A percentile compares a stretch with the other conserved stretches of the same genome.
phyloP scores from a whole-genome alignment of 228 moss, liverwort and hornwort species.

The Sphagnum fallax region DNA sequence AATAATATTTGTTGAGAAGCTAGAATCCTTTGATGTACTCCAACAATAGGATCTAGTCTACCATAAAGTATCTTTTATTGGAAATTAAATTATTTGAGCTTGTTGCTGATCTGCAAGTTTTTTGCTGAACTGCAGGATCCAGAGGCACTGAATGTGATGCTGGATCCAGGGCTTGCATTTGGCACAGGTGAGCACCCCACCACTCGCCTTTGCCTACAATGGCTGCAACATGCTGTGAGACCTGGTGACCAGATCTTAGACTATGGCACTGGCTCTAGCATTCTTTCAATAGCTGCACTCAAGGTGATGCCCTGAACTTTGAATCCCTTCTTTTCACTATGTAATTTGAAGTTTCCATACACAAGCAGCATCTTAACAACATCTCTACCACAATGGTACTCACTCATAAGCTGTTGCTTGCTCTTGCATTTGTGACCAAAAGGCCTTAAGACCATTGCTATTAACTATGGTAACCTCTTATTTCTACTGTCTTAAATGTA shows the following conservation, averaged over 20 bases:
- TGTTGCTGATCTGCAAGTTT: no score
- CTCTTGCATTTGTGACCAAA: no score
- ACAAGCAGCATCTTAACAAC: no score
- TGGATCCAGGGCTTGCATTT: conserved; percentile 92
- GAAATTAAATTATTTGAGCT: no score
- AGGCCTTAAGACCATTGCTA: no score
- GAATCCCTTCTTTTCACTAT: neutral
- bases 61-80: neutral
- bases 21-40: no score
- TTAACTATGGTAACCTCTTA: no score
- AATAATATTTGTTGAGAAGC: neutral
- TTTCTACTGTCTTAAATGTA: no score
- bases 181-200: conserved; percentile 96
- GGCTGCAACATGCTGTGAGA: conserved; percentile 61
- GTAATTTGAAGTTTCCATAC: neutral
- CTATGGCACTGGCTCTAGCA: conserved; percentile 94
- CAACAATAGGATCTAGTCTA: no score
- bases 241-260: conserved; percentile 74
- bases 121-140: conserved; percentile 25
- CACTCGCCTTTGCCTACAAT: conserved; percentile 80
- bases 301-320: conserved; percentile 37
- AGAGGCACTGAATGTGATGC: conserved; percentile 67
- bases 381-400: no score
- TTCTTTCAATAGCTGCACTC: conserved; percentile 83
- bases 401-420: no score